These are phyloP conservation scores for Cicer arietinum DNA, from an alignment of 306 rosid genomes.

Conservation along the genomic window DNA sequence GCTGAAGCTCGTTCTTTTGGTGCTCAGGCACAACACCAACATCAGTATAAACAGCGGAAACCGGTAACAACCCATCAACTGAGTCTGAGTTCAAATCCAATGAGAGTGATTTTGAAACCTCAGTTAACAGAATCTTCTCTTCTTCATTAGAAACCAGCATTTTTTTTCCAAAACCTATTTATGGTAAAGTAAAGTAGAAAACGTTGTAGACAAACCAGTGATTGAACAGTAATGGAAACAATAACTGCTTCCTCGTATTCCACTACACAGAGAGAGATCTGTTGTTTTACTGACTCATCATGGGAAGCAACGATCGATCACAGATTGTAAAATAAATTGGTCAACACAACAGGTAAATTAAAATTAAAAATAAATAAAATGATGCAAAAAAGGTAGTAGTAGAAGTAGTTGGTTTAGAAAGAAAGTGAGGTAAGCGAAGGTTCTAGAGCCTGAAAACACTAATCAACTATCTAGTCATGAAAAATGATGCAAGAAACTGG, in stretches of 20 bases:
- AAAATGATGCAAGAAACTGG: conserved; percentile 11
- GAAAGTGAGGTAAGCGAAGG: conserved; percentile 27
- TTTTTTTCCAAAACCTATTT: neutral
- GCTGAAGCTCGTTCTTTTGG: conserved; percentile 60
- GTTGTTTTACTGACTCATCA: conserved; percentile 15
- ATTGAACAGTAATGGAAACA: neutral
- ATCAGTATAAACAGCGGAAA: conserved; percentile 66
- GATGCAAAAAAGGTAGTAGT: neutral
- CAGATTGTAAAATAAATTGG: conserved; percentile 1
- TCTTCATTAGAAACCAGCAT: conserved; percentile 62
- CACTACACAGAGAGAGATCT: conserved; percentile 32
- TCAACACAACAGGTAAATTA: no score
- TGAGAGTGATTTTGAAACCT: conserved; percentile 53
- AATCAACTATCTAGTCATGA: conserved; percentile 2
- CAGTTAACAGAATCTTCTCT: conserved; percentile 60
- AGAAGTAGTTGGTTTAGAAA: neutral
- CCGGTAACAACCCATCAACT: conserved; percentile 52
- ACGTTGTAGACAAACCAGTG: conserved; percentile 4
- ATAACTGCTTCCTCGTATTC: conserved; percentile 36
- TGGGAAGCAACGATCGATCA: neutral
- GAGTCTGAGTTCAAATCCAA: conserved; percentile 65
- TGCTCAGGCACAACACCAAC: conserved; percentile 86
- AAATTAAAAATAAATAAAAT: neutral
- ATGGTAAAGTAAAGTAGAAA: neutral
- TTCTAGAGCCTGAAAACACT: conserved; percentile 25